Evolutionary conservation across 345 rosid species (phyloP).

Genomic region (Raphanus raphanistrum): DNA sequence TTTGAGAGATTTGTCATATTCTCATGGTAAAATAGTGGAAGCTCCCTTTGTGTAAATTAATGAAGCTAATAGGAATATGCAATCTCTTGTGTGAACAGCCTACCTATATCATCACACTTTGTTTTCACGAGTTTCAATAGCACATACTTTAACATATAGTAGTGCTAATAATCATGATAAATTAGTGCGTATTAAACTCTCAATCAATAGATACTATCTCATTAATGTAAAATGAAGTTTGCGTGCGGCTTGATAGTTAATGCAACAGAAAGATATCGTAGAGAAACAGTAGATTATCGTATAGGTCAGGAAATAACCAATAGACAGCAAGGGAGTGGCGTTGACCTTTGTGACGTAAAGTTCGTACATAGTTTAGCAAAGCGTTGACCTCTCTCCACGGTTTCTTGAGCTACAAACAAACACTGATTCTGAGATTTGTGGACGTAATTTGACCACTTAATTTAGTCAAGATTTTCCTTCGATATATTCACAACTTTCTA

Average conservation of each 20-base stretch:
- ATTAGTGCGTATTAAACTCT: neutral
- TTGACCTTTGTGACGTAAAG: conserved; percentile 38
- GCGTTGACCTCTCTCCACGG: conserved; percentile 28
- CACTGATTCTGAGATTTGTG: conserved; percentile 13
- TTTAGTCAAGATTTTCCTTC: neutral
- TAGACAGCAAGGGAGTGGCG: conserved; percentile 13
- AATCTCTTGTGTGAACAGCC: neutral
- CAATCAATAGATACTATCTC: neutral
- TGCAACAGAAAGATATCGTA: conserved; percentile 40
- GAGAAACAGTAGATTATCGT: conserved; percentile 14
- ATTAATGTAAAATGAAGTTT: conserved; percentile 7
- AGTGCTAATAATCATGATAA: neutral
- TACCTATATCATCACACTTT: neutral
- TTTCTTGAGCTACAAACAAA: conserved; percentile 28
- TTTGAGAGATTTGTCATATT: too few relatives aligned
- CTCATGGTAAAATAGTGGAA: neutral
- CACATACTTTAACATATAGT: neutral
- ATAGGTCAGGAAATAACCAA: conserved; percentile 3
- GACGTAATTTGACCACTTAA: conserved; percentile 11
- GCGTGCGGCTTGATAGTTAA: neutral
- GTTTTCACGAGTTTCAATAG: neutral
- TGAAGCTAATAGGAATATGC: neutral
- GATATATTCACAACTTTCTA: neutral
- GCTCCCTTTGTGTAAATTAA: neutral
- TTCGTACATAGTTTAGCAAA: conserved; percentile 29